Evolutionary conservation across 2,329 filamentous ascomycete species (phyloP).

Genomic region (Epichloe baconii): DNA sequence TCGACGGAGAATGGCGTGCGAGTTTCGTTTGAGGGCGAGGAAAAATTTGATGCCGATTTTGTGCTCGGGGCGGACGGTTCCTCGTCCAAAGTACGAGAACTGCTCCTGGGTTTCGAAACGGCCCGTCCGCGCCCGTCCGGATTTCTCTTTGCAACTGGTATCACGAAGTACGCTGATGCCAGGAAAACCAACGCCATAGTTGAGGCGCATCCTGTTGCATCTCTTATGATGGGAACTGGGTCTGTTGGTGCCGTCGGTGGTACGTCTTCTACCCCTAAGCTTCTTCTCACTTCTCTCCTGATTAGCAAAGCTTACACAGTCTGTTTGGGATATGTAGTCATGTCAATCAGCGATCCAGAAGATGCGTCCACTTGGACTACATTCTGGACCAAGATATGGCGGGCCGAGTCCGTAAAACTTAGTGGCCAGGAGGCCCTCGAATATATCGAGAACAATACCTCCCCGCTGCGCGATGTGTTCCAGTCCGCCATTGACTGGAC

Average conservation of each 20-base stretch:
- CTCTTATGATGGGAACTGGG: conserved; percentile 17
- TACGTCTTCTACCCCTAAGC: conserved; percentile 8
- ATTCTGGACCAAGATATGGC: conserved; percentile 24
- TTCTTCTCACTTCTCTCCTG: background rate
- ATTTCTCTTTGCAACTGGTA: conserved; percentile 18
- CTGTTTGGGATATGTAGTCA: conserved; percentile 3
- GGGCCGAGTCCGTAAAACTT: conserved; percentile 12
- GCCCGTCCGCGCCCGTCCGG: conserved; percentile 13
- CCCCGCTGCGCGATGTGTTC: conserved; percentile 17
- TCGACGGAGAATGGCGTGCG: conserved; percentile 6
- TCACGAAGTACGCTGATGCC: conserved; percentile 13
- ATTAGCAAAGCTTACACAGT: background rate
- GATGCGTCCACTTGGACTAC: conserved; percentile 18
- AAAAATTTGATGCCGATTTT: conserved; percentile 6
- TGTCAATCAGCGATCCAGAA: conserved; percentile 11
- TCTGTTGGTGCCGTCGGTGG: conserved; percentile 18
- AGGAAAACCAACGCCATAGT: conserved; percentile 15
- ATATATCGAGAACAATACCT: conserved; percentile 15
- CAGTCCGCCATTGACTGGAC: conserved; percentile 22
- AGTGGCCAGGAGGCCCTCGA: conserved; percentile 23
- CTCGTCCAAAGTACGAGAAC: conserved; percentile 14
- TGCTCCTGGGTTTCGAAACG: conserved; percentile 16
- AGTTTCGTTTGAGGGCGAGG: conserved; percentile 14
- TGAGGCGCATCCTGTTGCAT: conserved; percentile 18
- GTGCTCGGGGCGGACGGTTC: conserved; percentile 23